These are phyloP conservation scores for Anacardium occidentale DNA, from an alignment of 345 rosid species.

Conservation along the genomic window DNA sequence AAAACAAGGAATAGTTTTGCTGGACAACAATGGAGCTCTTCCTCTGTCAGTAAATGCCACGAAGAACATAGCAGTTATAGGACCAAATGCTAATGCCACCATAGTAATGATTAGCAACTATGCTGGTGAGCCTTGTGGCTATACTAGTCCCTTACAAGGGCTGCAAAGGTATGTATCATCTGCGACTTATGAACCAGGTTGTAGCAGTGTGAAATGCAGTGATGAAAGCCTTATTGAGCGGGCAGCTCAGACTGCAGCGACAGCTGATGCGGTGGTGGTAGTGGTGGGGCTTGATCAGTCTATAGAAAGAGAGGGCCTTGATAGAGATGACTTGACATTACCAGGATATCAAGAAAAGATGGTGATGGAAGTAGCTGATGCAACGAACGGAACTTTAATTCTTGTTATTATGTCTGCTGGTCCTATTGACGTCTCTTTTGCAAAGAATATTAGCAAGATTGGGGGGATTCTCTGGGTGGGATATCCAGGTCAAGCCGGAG, in stretches of 20 bases:
- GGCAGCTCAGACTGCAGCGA: constrained; percentile 28
- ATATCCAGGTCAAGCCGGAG: constrained; percentile 59
- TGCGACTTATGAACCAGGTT: constrained; percentile 31
- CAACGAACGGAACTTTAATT: constrained; percentile 30
- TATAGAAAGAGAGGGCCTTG: constrained; percentile 44
- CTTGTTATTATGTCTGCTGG: constrained; percentile 50
- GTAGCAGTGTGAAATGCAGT: constrained; percentile 32
- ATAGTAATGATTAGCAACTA: constrained; percentile 47
- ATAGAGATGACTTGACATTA: constrained; percentile 42
- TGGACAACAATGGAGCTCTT: constrained; percentile 42
- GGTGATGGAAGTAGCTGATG: constrained; percentile 34
- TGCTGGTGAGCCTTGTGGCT: constrained; percentile 46
- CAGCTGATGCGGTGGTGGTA: constrained; percentile 34
- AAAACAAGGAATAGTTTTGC: constrained; percentile 48
- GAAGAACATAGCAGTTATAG: constrained; percentile 35
- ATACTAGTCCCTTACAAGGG: constrained; percentile 51
- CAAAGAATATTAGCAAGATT: constrained; percentile 25
- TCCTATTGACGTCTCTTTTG: constrained; percentile 47
- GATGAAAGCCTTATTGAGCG: constrained; percentile 17
- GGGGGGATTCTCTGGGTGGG: constrained; percentile 53
- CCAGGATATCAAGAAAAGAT: constrained; percentile 48
- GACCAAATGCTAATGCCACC: constrained; percentile 52
- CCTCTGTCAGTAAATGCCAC: constrained; percentile 34
- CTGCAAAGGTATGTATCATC: constrained; percentile 31
- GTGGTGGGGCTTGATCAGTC: constrained; percentile 46